phyloP scores from a whole-genome alignment of 768 basidiomycete genomes.

The Amanita rubescens region DNA sequence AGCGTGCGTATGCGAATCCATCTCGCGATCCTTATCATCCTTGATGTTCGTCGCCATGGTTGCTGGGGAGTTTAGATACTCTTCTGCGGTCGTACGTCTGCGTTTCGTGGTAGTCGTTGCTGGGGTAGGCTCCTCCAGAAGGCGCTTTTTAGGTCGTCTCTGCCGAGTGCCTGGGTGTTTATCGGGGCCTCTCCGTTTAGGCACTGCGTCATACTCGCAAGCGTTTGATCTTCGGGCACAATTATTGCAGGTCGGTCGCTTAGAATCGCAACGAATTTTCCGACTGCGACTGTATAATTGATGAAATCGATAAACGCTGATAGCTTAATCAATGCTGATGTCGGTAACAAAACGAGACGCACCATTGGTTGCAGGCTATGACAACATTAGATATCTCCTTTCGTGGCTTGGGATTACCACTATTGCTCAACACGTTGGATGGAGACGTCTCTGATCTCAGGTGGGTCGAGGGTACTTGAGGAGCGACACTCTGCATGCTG shows the following conservation, averaged over 20 bases:
- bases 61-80: conserved; percentile 26
- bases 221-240: conserved; percentile 70
- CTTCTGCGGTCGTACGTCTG: conserved; percentile 31
- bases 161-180: conserved; percentile 80
- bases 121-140: conserved; percentile 42
- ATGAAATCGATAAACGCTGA: conserved; percentile 20
- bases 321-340: conserved; percentile 31
- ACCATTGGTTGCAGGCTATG: conserved; percentile 85
- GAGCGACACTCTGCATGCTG: background rate
- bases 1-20: conserved; percentile 14
- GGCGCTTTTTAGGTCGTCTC: conserved; percentile 78
- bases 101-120: conserved; percentile 41
- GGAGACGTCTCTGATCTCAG: conserved; percentile 26
- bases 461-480: conserved; percentile 25
- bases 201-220: conserved; percentile 74
- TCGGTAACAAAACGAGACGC: conserved; percentile 28
- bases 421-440: conserved; percentile 4
- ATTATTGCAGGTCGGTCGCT: conserved; percentile 74
- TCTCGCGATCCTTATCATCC: conserved; percentile 26
- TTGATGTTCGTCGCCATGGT: conserved; percentile 27
- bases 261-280: conserved; percentile 85
- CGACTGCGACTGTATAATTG: conserved; percentile 58
- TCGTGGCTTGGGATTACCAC: conserved; percentile 32
- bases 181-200: conserved; percentile 81
- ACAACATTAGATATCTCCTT: conserved; percentile 62